Percentiles rank a stretch among this genome's conserved stretches.
Evolutionary conservation across 2,329 filamentous ascomycete species (phyloP).

Genomic region (Trichoderma simmonsii): DNA sequence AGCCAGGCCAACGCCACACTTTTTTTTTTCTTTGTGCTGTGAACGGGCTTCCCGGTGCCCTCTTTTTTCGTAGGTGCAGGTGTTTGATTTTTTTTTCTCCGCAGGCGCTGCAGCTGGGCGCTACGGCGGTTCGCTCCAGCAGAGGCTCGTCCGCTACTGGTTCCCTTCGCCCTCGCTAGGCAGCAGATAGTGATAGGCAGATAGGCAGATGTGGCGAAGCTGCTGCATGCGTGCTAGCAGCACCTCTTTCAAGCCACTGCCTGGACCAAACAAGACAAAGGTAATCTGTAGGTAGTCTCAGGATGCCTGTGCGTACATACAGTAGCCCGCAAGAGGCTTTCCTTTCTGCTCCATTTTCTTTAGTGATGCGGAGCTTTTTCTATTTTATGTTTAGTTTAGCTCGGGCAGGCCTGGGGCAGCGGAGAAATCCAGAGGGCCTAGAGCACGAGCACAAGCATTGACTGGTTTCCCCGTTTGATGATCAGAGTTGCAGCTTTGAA

Average conservation of each 20-base stretch:
- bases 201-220: constrained; percentile 16
- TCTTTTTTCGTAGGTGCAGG: not conserved
- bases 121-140: not conserved
- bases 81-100: not conserved
- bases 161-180: not conserved
- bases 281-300: not conserved
- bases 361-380: constrained; percentile 10
- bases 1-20: constrained; percentile 16
- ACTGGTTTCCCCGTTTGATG: not conserved
- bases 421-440: not conserved
- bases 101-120: constrained; percentile 4
- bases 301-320: not conserved
- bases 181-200: not conserved
- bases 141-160: not conserved
- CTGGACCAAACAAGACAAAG: not conserved
- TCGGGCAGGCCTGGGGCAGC: not conserved
- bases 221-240: constrained; percentile 9
- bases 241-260: not conserved
- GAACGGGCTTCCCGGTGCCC: not conserved
- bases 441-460: not conserved
- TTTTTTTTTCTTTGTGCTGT: constrained; percentile 1
- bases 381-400: constrained; percentile 6
- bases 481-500: not conserved
- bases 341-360: not conserved
- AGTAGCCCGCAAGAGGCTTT: not conserved